Evolutionary conservation across 139 green algal genomes (phyloP), one percentile per base, ranked within the genome.

Genomic region (Coelastrella sp.): DNA sequence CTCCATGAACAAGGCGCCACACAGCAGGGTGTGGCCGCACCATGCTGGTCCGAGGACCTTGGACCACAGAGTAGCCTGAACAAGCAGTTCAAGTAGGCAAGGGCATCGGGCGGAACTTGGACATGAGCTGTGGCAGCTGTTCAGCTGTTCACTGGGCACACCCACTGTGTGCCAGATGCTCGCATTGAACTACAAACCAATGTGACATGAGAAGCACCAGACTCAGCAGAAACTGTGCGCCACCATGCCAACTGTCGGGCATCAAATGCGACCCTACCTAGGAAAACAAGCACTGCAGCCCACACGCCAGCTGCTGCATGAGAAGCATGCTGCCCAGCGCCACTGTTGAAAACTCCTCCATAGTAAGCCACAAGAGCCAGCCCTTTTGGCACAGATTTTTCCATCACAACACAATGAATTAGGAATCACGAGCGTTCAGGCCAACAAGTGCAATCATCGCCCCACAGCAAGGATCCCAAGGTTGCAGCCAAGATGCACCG

Each of bases 21-120:
- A 99, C 88, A 9, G 93, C 94, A 1, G 97, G 97, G 92, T 99
- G 97, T 0, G 97, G 97, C 17, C 97, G 93, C n/a, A 98, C 95
- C 94, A 99, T 96, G 78, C 81, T 89, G 49, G 95, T 95, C 60
- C 78, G 73, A 8, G 96, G 96, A 22, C 96, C 96, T 74, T 98
- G 95, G 11, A 97, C 66, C 56, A 94, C 91, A 6, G 95, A 97
- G 93, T 98, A 97, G 59, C 91, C 95, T 92, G 63, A 49, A 49
- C 35, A 49, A 49, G 35, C 35, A 49, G 35, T 49, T 49, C 74
- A 87, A 15, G 61, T 17, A 79, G 27, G 15, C 20, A 87, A 70
- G 15, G 74, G 35, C 57, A 87, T 57, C 61, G 27, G 17, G 6
- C 6, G 73, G 25, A 60, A 20, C 85, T 12, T 56, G 7, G n/a